Base-by-base conservation (phyloP, 2,329 filamentous ascomycete genomes). In the Aspergillus sp. region DNA sequence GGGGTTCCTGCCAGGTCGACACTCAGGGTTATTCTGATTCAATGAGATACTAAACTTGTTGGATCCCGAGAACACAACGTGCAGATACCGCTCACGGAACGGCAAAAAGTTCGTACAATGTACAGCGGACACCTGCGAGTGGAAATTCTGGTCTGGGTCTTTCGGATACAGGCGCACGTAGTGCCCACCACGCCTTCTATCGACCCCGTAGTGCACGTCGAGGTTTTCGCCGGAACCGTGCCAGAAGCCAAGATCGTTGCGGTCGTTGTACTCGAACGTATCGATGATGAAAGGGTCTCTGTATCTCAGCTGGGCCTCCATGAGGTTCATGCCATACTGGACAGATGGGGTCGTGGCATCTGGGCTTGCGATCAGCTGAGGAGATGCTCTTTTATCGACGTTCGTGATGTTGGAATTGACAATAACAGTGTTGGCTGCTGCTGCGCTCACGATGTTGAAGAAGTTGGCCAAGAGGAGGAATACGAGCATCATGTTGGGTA, bases 161-260 rank as follows among this genome's bases (percentile, higher is more conserved):
- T 74, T 74, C 9, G 80, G 81, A 51, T 73, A 74, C 52, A 85
- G 74, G 6, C 73, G 78, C 52, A 85, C 67, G 50, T 71, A 73
- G 37, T 20, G 37, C 17, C 33, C 33, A 9, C 33, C n/a, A 17
- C n/a, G 33, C 2, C 7, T 37, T 19, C n/a, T n/a, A 51, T 74
- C 75, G 45, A 65, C 64, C n/a, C 71, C 70, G 56, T 78, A 78
- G 10, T 74, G 75, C 20, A 79, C 63, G 4, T 66, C 70, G 59
- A 84, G 75, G 13, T 74, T 73, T 50, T 85, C 82, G 42, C 83
- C 81, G n/a, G 73, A 73, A 7, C 84, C 83, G 61, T 86, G 83
- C 77, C 81, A 86, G 63, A 80, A 76, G 2, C 77, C 78, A 2
- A 86, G 73, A 15, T 78, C 74, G 58, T 87, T 86, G 22, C 66